Conservation (phyloP, 1,284 basidiomycete species). For the Dichomitus squalens region DNA sequence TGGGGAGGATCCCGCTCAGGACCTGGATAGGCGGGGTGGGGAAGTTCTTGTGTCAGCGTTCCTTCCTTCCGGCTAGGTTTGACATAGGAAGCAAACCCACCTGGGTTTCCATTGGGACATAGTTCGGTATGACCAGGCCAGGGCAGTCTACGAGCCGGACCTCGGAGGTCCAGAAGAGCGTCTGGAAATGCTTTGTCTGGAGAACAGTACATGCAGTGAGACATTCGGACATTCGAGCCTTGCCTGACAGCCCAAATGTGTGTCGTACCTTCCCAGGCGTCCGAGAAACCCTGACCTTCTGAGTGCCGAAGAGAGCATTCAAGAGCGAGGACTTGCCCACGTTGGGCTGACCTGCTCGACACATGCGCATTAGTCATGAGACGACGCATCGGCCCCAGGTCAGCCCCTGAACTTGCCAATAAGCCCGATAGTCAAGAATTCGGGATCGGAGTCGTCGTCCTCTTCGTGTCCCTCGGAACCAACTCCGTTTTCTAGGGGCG, state of each 20-base stretch:
- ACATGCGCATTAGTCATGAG: background rate
- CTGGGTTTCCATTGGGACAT: slow-evolving; percentile 81
- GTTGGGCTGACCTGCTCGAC: slow-evolving; percentile 78
- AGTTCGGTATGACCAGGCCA: slow-evolving; percentile 81
- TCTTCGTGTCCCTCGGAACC: slow-evolving; percentile 28
- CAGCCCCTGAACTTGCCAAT: slow-evolving; percentile 55
- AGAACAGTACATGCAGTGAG: background rate
- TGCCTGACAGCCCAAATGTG: background rate
- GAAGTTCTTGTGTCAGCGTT: slow-evolving; percentile 3
- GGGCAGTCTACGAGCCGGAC: slow-evolving; percentile 87
- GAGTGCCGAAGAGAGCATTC: slow-evolving; percentile 87
- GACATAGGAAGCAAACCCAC: slow-evolving; percentile 40
- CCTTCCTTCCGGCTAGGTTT: background rate
- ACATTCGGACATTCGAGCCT: background rate
- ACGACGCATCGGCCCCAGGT: background rate
- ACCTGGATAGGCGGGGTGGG: slow-evolving; percentile 53
- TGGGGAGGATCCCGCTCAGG: slow-evolving; percentile 82
- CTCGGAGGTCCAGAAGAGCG: slow-evolving; percentile 83
- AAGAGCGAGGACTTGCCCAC: slow-evolving; percentile 92
- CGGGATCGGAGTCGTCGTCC: slow-evolving; percentile 41
- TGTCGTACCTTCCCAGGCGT: slow-evolving; percentile 83
- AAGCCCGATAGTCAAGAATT: slow-evolving; percentile 79
- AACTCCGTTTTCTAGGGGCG: slow-evolving; percentile 14
- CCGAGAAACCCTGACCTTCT: slow-evolving; percentile 82
- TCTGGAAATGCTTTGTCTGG: slow-evolving; percentile 93